These are phyloP conservation scores for Priceomyces melissophilus DNA, from an alignment of 805 yeast genomes.

Conservation along the genomic window DNA sequence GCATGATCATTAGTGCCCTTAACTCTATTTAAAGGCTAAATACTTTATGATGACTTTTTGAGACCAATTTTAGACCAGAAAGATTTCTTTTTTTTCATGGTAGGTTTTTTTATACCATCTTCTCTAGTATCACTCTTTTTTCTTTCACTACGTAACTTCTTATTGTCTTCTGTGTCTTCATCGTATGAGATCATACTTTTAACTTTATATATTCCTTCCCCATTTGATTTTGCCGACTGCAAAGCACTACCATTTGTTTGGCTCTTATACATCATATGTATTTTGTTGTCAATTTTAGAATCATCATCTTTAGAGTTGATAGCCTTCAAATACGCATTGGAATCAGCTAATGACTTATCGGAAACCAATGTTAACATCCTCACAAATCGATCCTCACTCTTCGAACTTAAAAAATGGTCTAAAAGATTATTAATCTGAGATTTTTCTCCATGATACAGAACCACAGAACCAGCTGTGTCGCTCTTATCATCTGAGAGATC, in stretches of 20 bases:
- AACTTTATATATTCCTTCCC: conserved; percentile 34
- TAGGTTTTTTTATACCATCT: background rate
- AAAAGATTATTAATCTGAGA: background rate
- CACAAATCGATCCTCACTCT: conserved; percentile 13
- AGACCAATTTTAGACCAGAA: conserved; percentile 22
- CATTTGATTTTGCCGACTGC: background rate
- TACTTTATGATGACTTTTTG: conserved; percentile 10
- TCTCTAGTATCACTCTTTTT: conserved; percentile 3
- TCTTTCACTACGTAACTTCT: conserved; percentile 5
- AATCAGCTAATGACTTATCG: conserved; percentile 25
- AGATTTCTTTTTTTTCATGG: conserved; percentile 13
- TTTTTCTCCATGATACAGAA: conserved; percentile 3
- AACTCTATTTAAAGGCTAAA: too few relatives aligned
- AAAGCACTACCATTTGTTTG: conserved; percentile 11
- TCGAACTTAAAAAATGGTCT: background rate
- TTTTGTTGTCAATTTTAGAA: conserved; percentile 24
- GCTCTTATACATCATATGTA: conserved; percentile 34
- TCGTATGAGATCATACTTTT: conserved; percentile 35
- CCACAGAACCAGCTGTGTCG: conserved; percentile 2
- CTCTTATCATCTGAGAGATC: background rate
- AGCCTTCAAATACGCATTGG: conserved; percentile 22
- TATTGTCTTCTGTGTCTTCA: conserved; percentile 27
- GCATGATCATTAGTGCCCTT: too few relatives aligned
- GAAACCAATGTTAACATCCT: conserved; percentile 23
- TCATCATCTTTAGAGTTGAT: conserved; percentile 17